Conservation (phyloP, 176 grass and related monocot genomes). For the Guadua angustifolia region DNA sequence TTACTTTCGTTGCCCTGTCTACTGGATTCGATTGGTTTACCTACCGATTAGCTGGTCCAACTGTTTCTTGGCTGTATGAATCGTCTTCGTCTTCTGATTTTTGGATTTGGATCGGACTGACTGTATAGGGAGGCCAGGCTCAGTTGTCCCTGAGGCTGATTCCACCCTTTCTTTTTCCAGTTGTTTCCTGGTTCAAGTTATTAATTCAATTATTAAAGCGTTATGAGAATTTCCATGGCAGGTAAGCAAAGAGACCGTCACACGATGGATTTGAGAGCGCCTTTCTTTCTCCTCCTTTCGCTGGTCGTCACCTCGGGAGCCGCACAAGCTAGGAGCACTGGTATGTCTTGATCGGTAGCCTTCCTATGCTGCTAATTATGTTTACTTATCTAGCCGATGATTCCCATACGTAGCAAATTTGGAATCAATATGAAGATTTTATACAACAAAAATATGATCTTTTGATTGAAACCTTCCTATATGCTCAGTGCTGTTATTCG, state of each 20-base stretch:
- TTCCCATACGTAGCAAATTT: too few species aligned
- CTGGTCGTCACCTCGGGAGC: conserved; percentile 46
- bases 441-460: too few species aligned
- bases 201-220: not conserved
- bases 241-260: not conserved
- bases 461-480: too few species aligned
- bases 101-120: not conserved
- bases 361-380: not conserved
- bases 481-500: too few species aligned
- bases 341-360: conserved; percentile 12
- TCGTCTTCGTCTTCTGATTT: not conserved
- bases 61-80: not conserved
- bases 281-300: not conserved
- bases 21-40: not conserved
- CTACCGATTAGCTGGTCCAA: too few species aligned
- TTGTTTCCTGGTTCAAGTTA: not conserved
- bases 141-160: too few species aligned
- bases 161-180: not conserved
- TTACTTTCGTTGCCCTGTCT: too few species aligned
- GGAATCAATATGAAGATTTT: too few species aligned
- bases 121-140: too few species aligned
- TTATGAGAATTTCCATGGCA: not conserved
- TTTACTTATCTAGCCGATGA: not conserved
- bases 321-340: conserved; percentile 30
- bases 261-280: not conserved